Evolutionary conservation across 1,284 basidiomycete species (phyloP), one percentile per base, ranked within the genome.

Genomic region (Xerocomus cyaneibrunnescens): DNA sequence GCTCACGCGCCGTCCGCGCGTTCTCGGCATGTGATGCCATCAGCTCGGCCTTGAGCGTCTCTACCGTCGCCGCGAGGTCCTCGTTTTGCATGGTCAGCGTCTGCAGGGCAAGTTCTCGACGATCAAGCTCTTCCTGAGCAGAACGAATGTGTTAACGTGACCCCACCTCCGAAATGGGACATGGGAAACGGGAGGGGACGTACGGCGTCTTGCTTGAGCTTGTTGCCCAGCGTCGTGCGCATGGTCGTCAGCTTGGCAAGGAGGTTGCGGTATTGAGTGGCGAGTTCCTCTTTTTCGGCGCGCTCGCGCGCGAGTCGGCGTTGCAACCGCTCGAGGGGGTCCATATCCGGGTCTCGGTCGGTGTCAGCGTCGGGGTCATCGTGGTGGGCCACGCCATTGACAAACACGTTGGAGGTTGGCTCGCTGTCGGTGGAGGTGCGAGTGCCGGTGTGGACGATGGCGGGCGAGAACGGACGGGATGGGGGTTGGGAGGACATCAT

Each of bases 191-290:
- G 7, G 16, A 32, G 31, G 25, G 13, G 3, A 84, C 92, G 68
- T 74, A 97, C 95, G 60, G 97, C 96, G 73, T 99, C 97, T 70
- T 97, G 92, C 68, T 90, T 86, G 51, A 99, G 76, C 69, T 98
- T 96, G 64, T 94, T 95, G 35, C 94, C 94, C 23, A 99, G 78
- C 5, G 92, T 92, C 25, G 86, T 91, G 14, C 95, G 83, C 94
- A 99, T 98, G 31, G 87, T 83, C 3, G 92, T 94, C 43, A 99
- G 76, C 72, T 95, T 98, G 41, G 85, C 83, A 7, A 99, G 78
- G 35, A 99, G 78, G 53, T 83, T 87, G 48, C 84, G 83, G 72
- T 99, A 97, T 68, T 98, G 94, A 19, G 83, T 74, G 19, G 89
- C 87, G 38, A 94, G 79, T 7, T 79, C 75, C 54, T 97, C 94